Evolutionary conservation across 495 filamentous ascomycete genomes (phyloP), one percentile per base, ranked within the genome.

Genomic region (Aspergillus bridgeri): DNA sequence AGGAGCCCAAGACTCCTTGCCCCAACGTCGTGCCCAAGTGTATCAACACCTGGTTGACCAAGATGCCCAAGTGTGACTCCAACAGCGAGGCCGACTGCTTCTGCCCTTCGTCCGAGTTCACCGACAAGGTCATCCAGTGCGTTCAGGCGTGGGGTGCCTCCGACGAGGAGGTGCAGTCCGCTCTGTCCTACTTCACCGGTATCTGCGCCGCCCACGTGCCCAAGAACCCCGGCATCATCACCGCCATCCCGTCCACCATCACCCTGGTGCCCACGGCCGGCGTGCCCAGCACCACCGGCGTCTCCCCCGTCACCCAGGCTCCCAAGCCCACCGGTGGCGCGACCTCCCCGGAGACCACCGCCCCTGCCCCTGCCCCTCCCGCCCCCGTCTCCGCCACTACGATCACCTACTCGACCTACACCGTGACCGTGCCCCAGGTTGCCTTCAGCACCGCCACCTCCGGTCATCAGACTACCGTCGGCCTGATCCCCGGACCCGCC

Each of bases 41-140:
- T 78, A 79, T 98, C 75, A 95, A 96, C 83, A 96, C 93, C 63
- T 97, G 91, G 90, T 71, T 95, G 61, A 60, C 54, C 19, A 83
- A 86, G 63, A 77, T 76, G 60, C 79, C 85, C 38, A 81, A 82
- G 71, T 97, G 93, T 84, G 79, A 72, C 58, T 89, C 91, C 77
- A 96, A 96, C 85, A 84, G 87, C 48, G 89, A 96, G 64, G 72
- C 81, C 38, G 69, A 75, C 58, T 98, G 94, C 86, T 98, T 88
- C 86, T 98, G 93, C 84, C 87, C 89, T 54, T 79, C 89, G 62
- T 71, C 78, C 48, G 67, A 81, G 52, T 92, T 96, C 76, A 89
- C 90, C 67, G 80, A 82, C 67, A 89, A 88, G 69, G 85, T 96
- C 67, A 90, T 88, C 66, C 80, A 82, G 55, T 98, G 93, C 76